Base-by-base conservation (phyloP, 78 protist genomes). In the Anaeramoeba ignava region DNA sequence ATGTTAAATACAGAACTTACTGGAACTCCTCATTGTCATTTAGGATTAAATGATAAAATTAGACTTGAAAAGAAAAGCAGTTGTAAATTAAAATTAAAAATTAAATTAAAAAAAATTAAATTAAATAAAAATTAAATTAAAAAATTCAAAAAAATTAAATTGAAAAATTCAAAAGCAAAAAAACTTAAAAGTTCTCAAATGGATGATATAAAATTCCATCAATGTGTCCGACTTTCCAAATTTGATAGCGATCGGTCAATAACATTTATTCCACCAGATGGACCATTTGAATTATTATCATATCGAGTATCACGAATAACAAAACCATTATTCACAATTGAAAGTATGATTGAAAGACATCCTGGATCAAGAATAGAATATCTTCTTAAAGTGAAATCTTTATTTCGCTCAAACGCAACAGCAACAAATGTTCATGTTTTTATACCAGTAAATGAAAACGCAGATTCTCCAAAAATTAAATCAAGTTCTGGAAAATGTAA, bases 161-260 rank as follows among this genome's bases (percentile, higher is more conserved):
- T n/a, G n/a, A n/a, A n/a, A n/a, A n/a, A n/a, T n/a, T n/a, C n/a
- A n/a, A n/a, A n/a, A n/a, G n/a, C n/a, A n/a, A n/a, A n/a, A n/a
- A n/a, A n/a, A n/a, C n/a, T n/a, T n/a, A n/a, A n/a, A n/a, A n/a
- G n/a, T n/a, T n/a, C n/a, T n/a, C n/a, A 97, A 54, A 83, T 97
- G 89, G 99, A 97, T 81, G 99, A 97, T 90, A 93, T 97, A 81
- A 93, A 91, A 85, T 97, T 97, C 88, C 99, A 97, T 79, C 99
- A 96, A 1, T 96, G 99, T 79, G 99, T 97, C 37, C 95, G 96
- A 37, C 83, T 97, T 41, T 84, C 93, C 0, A 88, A 94, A 39
- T 96, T 97, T 86, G 99, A 96, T 79, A 91, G 84, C 82, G 98
- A 96, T 83, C 84, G 98, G 33, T 94, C 99, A 36, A 96, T 98